Conservation (phyloP, 345 rosid species). For the Theobroma cacao region DNA sequence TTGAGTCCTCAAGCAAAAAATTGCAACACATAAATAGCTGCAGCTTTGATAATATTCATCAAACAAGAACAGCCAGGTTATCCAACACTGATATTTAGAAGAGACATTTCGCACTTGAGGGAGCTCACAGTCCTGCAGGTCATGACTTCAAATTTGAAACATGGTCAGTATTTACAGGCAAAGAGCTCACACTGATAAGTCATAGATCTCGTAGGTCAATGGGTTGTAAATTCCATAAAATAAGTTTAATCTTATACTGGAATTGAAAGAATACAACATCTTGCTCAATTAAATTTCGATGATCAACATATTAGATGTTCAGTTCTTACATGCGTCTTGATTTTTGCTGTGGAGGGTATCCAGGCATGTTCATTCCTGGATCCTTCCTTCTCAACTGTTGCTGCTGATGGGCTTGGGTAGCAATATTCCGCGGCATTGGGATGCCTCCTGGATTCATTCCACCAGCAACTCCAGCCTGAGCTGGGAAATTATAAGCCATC, state of each 20-base stretch:
- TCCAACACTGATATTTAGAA: no score
- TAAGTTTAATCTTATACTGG: background rate
- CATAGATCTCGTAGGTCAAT: background rate
- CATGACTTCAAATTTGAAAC: background rate
- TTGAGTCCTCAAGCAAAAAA: background rate
- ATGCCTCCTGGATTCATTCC: slow-evolving; percentile 80
- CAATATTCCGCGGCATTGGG: slow-evolving; percentile 71
- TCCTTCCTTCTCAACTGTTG: slow-evolving; percentile 85
- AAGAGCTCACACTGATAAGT: background rate
- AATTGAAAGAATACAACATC: slow-evolving; percentile 4
- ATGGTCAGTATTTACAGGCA: background rate
- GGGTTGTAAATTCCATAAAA: background rate
- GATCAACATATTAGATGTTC: background rate
- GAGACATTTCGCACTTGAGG: background rate
- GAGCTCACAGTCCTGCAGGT: background rate
- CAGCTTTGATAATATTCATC: slow-evolving; percentile 11
- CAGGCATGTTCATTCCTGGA: slow-evolving; percentile 74
- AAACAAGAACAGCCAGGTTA: background rate
- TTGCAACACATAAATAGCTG: slow-evolving; percentile 10
- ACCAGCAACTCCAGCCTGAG: slow-evolving; percentile 59
- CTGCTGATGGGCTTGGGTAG: slow-evolving; percentile 68
- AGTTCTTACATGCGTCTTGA: slow-evolving; percentile 60
- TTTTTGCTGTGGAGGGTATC: slow-evolving; percentile 88
- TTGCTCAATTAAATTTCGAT: background rate
- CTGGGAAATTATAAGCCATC: slow-evolving; percentile 59